Evolutionary conservation across 306 rosid genomes (phyloP).

Genomic region (Acmispon strigosus): DNA sequence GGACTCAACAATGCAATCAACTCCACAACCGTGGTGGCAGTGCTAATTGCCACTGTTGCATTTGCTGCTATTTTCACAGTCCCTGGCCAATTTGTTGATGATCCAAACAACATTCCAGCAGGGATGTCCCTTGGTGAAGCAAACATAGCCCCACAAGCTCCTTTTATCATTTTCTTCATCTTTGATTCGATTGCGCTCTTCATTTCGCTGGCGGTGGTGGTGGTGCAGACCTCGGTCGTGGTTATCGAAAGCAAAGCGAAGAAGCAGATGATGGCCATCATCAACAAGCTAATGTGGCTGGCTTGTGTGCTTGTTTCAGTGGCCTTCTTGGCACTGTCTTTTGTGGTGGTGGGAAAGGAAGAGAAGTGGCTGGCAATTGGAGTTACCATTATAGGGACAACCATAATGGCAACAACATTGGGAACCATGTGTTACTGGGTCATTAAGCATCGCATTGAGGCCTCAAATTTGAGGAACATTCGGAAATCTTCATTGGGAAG

Average conservation of each 20-base stretch:
- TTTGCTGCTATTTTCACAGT: slow-evolving; percentile 92
- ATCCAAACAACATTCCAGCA: slow-evolving; percentile 43
- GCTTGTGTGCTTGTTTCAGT: slow-evolving; percentile 83
- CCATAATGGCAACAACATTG: slow-evolving; percentile 83
- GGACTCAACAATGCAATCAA: slow-evolving; percentile 97
- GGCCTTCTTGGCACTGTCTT: slow-evolving; percentile 82
- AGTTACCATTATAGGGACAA: slow-evolving; percentile 76
- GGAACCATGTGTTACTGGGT: slow-evolving; percentile 96
- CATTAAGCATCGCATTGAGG: slow-evolving; percentile 74
- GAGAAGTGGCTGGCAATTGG: slow-evolving; percentile 80
- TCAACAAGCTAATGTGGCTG: slow-evolving; percentile 97
- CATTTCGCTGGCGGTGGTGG: slow-evolving; percentile 91
- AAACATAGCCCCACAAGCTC: slow-evolving; percentile 52
- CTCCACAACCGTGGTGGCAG: slow-evolving; percentile 95
- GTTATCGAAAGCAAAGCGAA: slow-evolving; percentile 94
- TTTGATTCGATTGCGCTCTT: slow-evolving; percentile 86
- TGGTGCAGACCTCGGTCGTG: slow-evolving; percentile 93
- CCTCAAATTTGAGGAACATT: slow-evolving; percentile 56
- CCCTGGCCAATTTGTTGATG: slow-evolving; percentile 85
- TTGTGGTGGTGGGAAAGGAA: slow-evolving; percentile 73
- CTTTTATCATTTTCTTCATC: slow-evolving; percentile 70
- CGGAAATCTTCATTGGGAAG: slow-evolving; percentile 65
- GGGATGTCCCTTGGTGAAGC: slow-evolving; percentile 78
- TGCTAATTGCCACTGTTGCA: slow-evolving; percentile 92
- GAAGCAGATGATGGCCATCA: slow-evolving; percentile 97